Evolutionary conservation across 169 alveolate species (phyloP), one percentile per base, ranked within the genome.

Genomic region (Neospora caninum): DNA sequence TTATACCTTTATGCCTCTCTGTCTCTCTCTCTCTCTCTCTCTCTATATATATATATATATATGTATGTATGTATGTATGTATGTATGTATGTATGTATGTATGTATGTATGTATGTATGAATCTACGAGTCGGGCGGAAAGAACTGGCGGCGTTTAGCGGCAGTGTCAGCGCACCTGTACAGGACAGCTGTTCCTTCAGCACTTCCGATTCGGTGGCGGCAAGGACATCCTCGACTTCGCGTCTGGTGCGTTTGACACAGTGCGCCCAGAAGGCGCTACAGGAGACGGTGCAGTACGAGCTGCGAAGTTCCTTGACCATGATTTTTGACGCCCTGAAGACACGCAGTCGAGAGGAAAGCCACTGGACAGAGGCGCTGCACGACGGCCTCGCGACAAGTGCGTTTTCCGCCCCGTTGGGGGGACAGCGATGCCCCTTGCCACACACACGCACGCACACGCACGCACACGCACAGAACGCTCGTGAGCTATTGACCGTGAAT

Each of bases 231-330:
- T 82, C 89, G 10, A 31, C 67, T 9, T 31, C 53, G 6, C 89
- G 89, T 27, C 89, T 13, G 18, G 89, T 82, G 22, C 89, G n/a
- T 9, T 49, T 13, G 22, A 82, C 89, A 0, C 67, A 38, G 4
- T 13, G 6, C 67, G 89, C 67, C 89, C 89, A 82, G 89, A 41
- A 42, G 43, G 67, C 39, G 89, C 89, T 82, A 49, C 89, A 82
- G 34, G 89, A 82, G 22, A 82, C 89, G 67, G 13, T 82, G 69
- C 41, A 20, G 89, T 82, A 82, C 34, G 89, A 82, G 89, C 89
- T 41, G 34, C 36, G 53, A 29, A 82, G 34, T 1, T 31, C 39
- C 67, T 82, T 38, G 54, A 82, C 89, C 2, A 42, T 49, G 67
- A 9, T 29, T 18, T 67, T 41, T 18, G 89, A 13, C 69, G 89